Conservation (phyloP, 2,329 filamentous ascomycete genomes). For the Dothistroma pini region DNA sequence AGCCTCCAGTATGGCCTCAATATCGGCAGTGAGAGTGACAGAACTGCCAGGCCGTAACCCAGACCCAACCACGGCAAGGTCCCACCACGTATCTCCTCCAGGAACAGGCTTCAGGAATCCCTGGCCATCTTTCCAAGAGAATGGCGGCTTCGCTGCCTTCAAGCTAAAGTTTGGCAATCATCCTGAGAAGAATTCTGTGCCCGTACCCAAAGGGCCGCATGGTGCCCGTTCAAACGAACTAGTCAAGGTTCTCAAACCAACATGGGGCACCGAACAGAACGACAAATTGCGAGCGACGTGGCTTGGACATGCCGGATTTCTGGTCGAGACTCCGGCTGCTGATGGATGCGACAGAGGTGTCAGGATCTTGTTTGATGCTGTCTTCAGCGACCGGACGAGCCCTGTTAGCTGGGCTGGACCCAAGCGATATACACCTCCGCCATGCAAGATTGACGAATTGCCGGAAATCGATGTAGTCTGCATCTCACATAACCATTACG, state of each 20-base stretch:
- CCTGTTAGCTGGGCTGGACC: constrained; percentile 48
- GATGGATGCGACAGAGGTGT: constrained; percentile 37
- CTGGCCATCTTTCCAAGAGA: constrained; percentile 42
- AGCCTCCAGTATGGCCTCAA: background rate
- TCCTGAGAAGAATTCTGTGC: constrained; percentile 44
- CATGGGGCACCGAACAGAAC: constrained; percentile 35
- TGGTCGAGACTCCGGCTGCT: constrained; percentile 42
- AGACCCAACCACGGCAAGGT: constrained; percentile 19
- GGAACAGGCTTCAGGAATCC: constrained; percentile 49
- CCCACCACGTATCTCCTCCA: constrained; percentile 44
- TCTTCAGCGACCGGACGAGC: constrained; percentile 50
- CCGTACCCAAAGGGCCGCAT: constrained; percentile 40
- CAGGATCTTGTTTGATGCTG: constrained; percentile 51
- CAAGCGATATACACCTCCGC: constrained; percentile 50
- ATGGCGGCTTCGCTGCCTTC: constrained; percentile 19
- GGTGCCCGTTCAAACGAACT: constrained; percentile 37
- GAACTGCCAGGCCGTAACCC: constrained; percentile 11
- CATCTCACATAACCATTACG: constrained; percentile 57
- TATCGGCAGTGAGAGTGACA: background rate
- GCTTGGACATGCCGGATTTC: constrained; percentile 51
- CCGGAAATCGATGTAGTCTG: constrained; percentile 51
- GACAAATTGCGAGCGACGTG: constrained; percentile 46
- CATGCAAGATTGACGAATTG: constrained; percentile 48
- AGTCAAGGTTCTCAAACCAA: constrained; percentile 41
- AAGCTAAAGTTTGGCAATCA: constrained; percentile 37